phyloP scores from a whole-genome alignment of 2,329 filamentous ascomycete genomes.

The Diplodia scrobiculata region DNA sequence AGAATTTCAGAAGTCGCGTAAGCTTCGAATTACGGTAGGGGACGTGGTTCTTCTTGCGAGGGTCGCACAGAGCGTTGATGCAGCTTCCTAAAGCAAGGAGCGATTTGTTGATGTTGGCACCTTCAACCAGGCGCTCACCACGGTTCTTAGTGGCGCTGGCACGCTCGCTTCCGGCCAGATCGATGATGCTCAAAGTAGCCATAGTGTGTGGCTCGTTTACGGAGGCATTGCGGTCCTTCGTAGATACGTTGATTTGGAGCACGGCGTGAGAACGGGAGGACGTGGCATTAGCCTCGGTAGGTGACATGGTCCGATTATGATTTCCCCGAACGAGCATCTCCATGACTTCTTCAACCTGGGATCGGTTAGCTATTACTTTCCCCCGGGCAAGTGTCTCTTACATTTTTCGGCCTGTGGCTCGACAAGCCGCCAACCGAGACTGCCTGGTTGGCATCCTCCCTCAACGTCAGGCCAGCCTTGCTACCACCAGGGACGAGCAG shows the following conservation, averaged over 20 bases:
- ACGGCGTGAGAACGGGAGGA: slow-evolving; percentile 97
- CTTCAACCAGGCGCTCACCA: slow-evolving; percentile 85
- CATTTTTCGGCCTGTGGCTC: slow-evolving; percentile 86
- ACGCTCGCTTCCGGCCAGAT: slow-evolving; percentile 91
- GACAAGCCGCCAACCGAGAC: slow-evolving; percentile 90
- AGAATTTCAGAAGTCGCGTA: slow-evolving; percentile 93
- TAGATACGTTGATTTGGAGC: slow-evolving; percentile 92
- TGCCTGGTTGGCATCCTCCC: slow-evolving; percentile 90
- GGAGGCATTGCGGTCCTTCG: slow-evolving; percentile 89
- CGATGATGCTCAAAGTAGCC: slow-evolving; percentile 97
- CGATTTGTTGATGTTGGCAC: slow-evolving; percentile 99
- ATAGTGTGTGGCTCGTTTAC: slow-evolving; percentile 96
- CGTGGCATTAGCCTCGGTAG: slow-evolving; percentile 94
- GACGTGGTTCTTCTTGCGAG: slow-evolving; percentile 86
- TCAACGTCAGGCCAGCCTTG: slow-evolving; percentile 83
- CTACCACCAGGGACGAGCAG: slow-evolving; percentile 81
- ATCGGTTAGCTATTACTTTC: slow-evolving; percentile 34
- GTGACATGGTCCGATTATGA: slow-evolving; percentile 90
- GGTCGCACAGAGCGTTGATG: slow-evolving; percentile 96
- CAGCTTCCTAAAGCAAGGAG: slow-evolving; percentile 91
- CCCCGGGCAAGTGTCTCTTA: slow-evolving; percentile 45
- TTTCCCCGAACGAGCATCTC: slow-evolving; percentile 98
- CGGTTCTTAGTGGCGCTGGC: slow-evolving; percentile 96
- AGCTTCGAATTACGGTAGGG: slow-evolving; percentile 98
- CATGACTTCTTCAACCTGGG: slow-evolving; percentile 80